A percentile compares a stretch with the other conserved stretches of the same genome.
Conservation (phyloP, 2,329 filamentous ascomycete genomes). For the Epichloe glyceriae region DNA sequence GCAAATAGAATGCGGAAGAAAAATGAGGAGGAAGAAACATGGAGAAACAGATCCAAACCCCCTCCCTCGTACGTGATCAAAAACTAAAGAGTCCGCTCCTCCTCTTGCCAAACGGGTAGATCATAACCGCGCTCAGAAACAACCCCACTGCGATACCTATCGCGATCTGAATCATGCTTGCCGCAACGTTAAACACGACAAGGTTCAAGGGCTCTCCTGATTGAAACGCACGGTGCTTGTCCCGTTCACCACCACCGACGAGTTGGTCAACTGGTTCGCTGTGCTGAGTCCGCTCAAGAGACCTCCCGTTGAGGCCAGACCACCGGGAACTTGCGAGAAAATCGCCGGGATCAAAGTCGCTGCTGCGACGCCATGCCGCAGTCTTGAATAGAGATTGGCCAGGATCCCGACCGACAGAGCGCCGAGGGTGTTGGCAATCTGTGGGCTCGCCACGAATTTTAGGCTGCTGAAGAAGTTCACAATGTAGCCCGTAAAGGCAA, state of each 20-base stretch:
- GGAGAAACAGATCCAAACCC: too few relatives aligned
- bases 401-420: slow-evolving; percentile 64
- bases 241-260: slow-evolving; percentile 20
- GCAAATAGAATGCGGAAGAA: too few relatives aligned
- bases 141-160: slow-evolving; percentile 38
- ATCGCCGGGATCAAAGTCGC: slow-evolving; percentile 34
- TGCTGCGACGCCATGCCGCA: slow-evolving; percentile 38
- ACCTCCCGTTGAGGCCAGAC: slow-evolving; percentile 32
- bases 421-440: slow-evolving; percentile 65
- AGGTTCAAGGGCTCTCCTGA: slow-evolving; percentile 16
- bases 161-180: slow-evolving; percentile 39
- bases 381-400: slow-evolving; percentile 62
- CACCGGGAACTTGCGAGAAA: slow-evolving; percentile 35
- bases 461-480: slow-evolving; percentile 61
- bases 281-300: slow-evolving; percentile 31
- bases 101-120: slow-evolving; percentile 37
- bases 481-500: slow-evolving; percentile 60
- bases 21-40: too few relatives aligned
- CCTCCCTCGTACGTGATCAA: slow-evolving; percentile 9
- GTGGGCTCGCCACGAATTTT: slow-evolving; percentile 55
- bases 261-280: slow-evolving; percentile 31
- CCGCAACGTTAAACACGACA: slow-evolving; percentile 32
- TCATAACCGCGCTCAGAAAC: slow-evolving; percentile 34
- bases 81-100: slow-evolving; percentile 38
- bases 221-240: slow-evolving; percentile 17